These are phyloP conservation scores for Colletotrichum abscissum DNA, from an alignment of 2,329 filamentous ascomycete genomes.

Conservation along the genomic window DNA sequence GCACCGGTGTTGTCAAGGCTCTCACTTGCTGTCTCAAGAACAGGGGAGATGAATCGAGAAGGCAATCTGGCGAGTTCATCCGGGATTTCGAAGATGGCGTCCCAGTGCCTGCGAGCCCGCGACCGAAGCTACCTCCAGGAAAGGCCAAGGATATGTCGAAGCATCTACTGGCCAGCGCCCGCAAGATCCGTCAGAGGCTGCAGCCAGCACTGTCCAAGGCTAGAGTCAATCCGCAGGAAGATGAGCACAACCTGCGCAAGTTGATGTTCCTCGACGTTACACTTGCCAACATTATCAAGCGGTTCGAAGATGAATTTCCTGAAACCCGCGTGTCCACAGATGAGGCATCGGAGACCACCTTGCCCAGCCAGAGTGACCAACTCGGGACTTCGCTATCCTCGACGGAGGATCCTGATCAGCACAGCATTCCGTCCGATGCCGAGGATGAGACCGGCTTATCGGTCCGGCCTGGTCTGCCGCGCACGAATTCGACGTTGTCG, in stretches of 20 bases:
- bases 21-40: constrained; percentile 91
- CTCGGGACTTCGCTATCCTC: constrained; percentile 44
- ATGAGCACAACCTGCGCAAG: constrained; percentile 79
- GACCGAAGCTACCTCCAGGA: constrained; percentile 55
- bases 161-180: constrained; percentile 85
- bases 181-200: constrained; percentile 86
- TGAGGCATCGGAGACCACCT: constrained; percentile 42
- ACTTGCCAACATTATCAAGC: constrained; percentile 88
- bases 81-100: constrained; percentile 64
- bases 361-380: constrained; percentile 41
- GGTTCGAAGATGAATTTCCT: constrained; percentile 96
- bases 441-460: constrained; percentile 62
- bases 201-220: constrained; percentile 85
- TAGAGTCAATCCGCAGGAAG: constrained; percentile 74
- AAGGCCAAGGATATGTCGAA: constrained; percentile 95
- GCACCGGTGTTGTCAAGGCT: constrained; percentile 94
- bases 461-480: constrained; percentile 54
- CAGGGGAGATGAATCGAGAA: constrained; percentile 72
- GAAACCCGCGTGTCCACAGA: constrained; percentile 73
- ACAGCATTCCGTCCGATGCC: constrained; percentile 54
- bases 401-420: constrained; percentile 49
- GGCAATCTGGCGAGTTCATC: constrained; percentile 63
- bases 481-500: constrained; percentile 64
- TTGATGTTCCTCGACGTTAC: constrained; percentile 90
- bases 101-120: constrained; percentile 48